Conservation (phyloP, 148 eudicot species). For the Agrostemma githago region DNA sequence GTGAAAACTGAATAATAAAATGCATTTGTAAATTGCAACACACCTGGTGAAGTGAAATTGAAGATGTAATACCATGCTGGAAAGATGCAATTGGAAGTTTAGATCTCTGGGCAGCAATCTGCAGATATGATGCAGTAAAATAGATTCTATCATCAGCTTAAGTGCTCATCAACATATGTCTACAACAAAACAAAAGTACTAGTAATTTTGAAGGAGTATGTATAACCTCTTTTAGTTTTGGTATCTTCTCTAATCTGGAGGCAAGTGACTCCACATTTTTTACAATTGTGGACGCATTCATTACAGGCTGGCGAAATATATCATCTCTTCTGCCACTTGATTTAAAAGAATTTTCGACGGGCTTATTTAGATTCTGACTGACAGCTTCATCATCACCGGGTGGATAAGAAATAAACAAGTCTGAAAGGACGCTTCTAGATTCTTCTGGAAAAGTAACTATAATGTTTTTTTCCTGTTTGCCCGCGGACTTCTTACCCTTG, state of each 20-base stretch:
- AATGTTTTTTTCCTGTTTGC: slow-evolving; percentile 30
- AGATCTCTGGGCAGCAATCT: slow-evolving; percentile 61
- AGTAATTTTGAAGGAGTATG: slow-evolving; percentile 7
- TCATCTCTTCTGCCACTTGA: slow-evolving; percentile 34
- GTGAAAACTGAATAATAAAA: not conserved
- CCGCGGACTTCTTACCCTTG: not conserved
- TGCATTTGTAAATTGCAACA: slow-evolving; percentile 2
- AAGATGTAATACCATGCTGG: slow-evolving; percentile 56
- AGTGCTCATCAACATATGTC: not conserved
- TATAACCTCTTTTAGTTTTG: slow-evolving; percentile 57
- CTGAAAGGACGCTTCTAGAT: slow-evolving; percentile 52
- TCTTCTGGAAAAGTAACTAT: slow-evolving; percentile 55
- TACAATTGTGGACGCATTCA: slow-evolving; percentile 43
- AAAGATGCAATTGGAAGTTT: slow-evolving; percentile 91
- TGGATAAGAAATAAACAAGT: slow-evolving; percentile 65
- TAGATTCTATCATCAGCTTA: not conserved
- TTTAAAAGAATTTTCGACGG: slow-evolving; percentile 27
- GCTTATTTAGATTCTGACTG: slow-evolving; percentile 28
- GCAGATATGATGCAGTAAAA: slow-evolving; percentile 20
- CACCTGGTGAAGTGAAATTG: slow-evolving; percentile 71
- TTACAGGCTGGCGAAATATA: slow-evolving; percentile 44
- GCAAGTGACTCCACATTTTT: slow-evolving; percentile 43
- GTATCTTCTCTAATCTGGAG: slow-evolving; percentile 31
- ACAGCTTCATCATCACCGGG: slow-evolving; percentile 51
- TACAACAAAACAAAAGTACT: not conserved